phyloP scores from a whole-genome alignment of 164 flowering plant species.

The Piper longum region DNA sequence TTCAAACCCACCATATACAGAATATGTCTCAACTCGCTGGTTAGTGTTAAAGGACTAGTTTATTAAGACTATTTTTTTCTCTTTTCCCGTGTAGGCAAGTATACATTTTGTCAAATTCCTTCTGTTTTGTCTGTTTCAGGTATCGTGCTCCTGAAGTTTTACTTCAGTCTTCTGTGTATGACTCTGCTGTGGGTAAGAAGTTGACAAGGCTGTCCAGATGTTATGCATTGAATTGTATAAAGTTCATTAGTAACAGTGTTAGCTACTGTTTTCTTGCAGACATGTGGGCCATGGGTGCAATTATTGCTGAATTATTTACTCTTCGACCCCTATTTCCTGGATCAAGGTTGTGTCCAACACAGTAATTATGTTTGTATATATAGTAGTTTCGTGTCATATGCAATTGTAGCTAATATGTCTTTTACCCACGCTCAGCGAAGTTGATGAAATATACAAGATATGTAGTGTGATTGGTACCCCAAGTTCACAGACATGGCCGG shows the following conservation, averaged over 20 bases:
- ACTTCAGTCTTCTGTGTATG: conserved; percentile 65
- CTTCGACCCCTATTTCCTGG: conserved; percentile 93
- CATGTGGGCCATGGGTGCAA: conserved; percentile 99
- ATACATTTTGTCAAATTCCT: background rate
- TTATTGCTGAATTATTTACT: conserved; percentile 83
- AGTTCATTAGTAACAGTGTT: background rate
- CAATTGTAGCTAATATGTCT: background rate
- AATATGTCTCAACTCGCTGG: conserved; percentile 82
- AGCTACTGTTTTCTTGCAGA: conserved; percentile 23
- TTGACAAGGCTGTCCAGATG: background rate
- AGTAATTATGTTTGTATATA: background rate
- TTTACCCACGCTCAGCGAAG: conserved; percentile 23
- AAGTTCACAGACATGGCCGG: conserved; percentile 42
- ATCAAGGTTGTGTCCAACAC: conserved; percentile 29
- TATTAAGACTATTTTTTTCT: background rate
- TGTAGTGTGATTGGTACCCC: conserved; percentile 89
- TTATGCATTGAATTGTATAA: background rate
- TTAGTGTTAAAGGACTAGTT: conserved; percentile 11
- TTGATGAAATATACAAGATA: conserved; percentile 73
- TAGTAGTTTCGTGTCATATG: background rate
- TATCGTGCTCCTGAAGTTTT: conserved; percentile 97
- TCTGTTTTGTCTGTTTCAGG: conserved; percentile 29
- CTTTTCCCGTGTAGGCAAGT: background rate
- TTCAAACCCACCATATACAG: conserved; percentile 81
- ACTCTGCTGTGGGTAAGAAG: conserved; percentile 79